Percentiles rank a stretch among this genome's conserved stretches.
Conservation (phyloP, 2,329 filamentous ascomycete species). For the Trichophyton verrucosum region DNA sequence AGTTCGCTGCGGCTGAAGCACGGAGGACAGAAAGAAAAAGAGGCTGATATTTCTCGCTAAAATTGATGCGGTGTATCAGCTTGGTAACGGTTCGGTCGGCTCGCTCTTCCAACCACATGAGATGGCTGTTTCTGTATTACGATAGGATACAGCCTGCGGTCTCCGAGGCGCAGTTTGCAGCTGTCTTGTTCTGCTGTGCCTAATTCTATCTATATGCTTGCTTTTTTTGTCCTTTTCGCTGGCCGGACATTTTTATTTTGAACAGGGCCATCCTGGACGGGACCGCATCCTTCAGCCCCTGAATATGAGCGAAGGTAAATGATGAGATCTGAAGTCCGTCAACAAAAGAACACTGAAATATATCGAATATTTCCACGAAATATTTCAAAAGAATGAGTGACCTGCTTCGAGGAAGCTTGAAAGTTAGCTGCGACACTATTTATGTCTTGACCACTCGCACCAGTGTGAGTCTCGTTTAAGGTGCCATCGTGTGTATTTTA, state of each 20-base stretch:
- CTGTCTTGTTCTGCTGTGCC: not conserved
- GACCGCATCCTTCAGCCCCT: not conserved
- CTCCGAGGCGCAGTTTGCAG: not conserved
- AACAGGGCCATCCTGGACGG: not conserved
- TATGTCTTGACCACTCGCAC: not conserved
- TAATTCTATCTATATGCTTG: not conserved
- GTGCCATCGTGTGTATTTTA: not conserved
- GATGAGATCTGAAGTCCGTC: not conserved
- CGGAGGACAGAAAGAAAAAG: not conserved
- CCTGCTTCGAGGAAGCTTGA: not conserved
- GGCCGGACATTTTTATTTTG: not conserved
- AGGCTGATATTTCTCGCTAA: not conserved
- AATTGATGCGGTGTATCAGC: not conserved
- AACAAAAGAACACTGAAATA: too few relatives aligned
- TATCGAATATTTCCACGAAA: too few relatives aligned
- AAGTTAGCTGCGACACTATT: not conserved
- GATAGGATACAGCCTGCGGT: not conserved
- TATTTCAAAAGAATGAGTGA: too few relatives aligned
- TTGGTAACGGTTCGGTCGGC: not conserved
- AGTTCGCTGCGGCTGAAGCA: not conserved
- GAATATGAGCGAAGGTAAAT: not conserved
- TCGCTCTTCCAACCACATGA: not conserved
- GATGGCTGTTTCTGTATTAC: not conserved
- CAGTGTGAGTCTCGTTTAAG: not conserved
- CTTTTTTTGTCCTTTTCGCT: not conserved